Base-by-base conservation (phyloP, 2,329 filamentous ascomycete genomes). In the Sporothrix humicola region DNA sequence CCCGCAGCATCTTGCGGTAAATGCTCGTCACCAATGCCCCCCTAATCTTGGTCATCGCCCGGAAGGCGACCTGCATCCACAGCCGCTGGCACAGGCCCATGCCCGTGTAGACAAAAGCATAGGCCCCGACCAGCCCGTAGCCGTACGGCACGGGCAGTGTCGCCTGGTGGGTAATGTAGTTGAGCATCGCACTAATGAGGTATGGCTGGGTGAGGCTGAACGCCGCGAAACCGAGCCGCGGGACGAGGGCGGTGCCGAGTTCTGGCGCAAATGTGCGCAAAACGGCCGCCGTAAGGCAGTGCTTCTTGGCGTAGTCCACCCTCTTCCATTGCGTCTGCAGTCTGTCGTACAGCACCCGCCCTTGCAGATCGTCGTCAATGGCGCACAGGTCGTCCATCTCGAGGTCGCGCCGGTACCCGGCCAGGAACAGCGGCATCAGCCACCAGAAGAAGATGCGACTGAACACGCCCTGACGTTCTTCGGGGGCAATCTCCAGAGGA, bases 331-430 rank as follows among this genome's bases (percentile, higher is more conserved):
- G 44, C 5, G 48, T 68, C 4, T 71, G 52, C 5, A 75, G 65
- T 0, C 74, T 69, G 3, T 46, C 42, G n/a, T 75, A 46, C 8
- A 72, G 56, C 10, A 23, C 26, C 44, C 73, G 23, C 10, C 71
- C 74, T 37, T 63, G 73, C 17, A 75, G 58, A 9, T 72, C 73
- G 1, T 66, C 31, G 17, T 73, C 73, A 1, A 74, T 71, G 9
- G 6, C 10, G 50, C 48, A 74, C 6, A 75, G 72, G 31, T 75
- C 75, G 4, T 74, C 59, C 68, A 87, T 79, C 0, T 78, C 46
- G 9, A 50, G 10, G 20, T 50, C 63, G 12, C 46, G 63, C 13
- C 46, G n/a, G 63, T 26, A 68, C 2, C 63, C 13, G 37, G 63
- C 20, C n/a, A 68, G 8, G 3, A 61, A 61, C 26, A 61, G 23